These are phyloP conservation scores for Candida sanyaensis DNA, from an alignment of 1,139 yeast genomes.

Conservation along the genomic window DNA sequence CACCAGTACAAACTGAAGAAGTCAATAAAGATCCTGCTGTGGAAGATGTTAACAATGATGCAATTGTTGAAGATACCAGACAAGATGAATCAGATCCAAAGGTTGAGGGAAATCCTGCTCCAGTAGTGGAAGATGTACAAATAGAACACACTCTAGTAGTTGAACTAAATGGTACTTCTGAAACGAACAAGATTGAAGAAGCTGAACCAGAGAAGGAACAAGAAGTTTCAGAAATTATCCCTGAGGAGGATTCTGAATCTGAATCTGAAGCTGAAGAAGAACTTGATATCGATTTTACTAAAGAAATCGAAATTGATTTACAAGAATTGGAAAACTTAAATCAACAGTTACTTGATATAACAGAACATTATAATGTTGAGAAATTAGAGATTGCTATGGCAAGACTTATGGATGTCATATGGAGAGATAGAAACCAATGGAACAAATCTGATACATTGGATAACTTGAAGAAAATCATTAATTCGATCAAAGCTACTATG, in stretches of 20 bases:
- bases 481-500: constrained; percentile 9
- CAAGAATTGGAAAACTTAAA: constrained; percentile 19
- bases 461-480: constrained; percentile 24
- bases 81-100: constrained; percentile 1
- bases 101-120: background rate
- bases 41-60: background rate
- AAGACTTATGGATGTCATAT: constrained; percentile 67
- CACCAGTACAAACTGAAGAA: no score
- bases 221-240: constrained; percentile 3
- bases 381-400: constrained; percentile 75
- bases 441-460: constrained; percentile 52
- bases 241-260: constrained; percentile 21
- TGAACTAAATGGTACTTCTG: constrained; percentile 1
- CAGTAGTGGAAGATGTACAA: background rate
- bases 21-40: background rate
- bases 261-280: constrained; percentile 30
- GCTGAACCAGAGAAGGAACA: background rate
- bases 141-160: background rate
- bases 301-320: constrained; percentile 19
- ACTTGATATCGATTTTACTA: constrained; percentile 18
- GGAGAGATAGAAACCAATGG: constrained; percentile 71
- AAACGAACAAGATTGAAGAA: background rate
- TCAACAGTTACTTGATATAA: constrained; percentile 28
- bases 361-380: constrained; percentile 63
- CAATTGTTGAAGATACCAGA: background rate